Percentiles rank a stretch among this genome's conserved stretches.
These are phyloP conservation scores for Saraca asoca DNA, from an alignment of 331 rosid genomes.

Conservation along the genomic window DNA sequence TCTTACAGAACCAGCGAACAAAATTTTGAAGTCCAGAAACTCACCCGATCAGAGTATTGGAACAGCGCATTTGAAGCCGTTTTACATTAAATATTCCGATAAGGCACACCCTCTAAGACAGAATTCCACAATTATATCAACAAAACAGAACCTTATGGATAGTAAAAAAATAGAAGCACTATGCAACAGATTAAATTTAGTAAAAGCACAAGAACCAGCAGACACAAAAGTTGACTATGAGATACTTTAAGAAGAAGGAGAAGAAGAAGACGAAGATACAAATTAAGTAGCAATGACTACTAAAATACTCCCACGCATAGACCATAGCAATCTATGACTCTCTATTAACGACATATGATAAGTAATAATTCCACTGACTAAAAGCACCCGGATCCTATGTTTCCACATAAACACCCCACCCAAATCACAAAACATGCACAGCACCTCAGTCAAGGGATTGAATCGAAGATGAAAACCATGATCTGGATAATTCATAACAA, in stretches of 20 bases:
- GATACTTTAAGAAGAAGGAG: not conserved
- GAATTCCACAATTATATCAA: slow-evolving; percentile 17
- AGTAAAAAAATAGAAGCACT: slow-evolving; percentile 4
- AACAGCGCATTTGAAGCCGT: slow-evolving; percentile 94
- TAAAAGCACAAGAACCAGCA: not conserved
- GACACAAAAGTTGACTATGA: too few relatives aligned
- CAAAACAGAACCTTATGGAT: slow-evolving; percentile 14
- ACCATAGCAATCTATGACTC: too few relatives aligned
- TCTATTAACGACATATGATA: too few relatives aligned
- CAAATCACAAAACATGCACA: not conserved
- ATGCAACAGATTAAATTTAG: slow-evolving; percentile 13
- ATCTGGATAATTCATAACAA: slow-evolving; percentile 93
- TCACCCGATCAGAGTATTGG: slow-evolving; percentile 87
- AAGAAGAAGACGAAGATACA: not conserved
- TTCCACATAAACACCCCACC: slow-evolving; percentile 22
- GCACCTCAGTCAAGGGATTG: slow-evolving; percentile 97
- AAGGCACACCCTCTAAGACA: slow-evolving; percentile 82
- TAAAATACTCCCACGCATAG: too few relatives aligned
- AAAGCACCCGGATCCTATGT: not conserved
- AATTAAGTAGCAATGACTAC: too few relatives aligned
- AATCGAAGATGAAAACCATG: slow-evolving; percentile 98
- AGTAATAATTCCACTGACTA: slow-evolving; percentile 3
- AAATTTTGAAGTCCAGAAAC: slow-evolving; percentile 35
- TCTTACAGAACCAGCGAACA: not conserved
- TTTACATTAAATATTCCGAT: slow-evolving; percentile 93